Evolutionary conservation across 768 basidiomycete species (phyloP).

Genomic region (Tylopilus subfusipes): DNA sequence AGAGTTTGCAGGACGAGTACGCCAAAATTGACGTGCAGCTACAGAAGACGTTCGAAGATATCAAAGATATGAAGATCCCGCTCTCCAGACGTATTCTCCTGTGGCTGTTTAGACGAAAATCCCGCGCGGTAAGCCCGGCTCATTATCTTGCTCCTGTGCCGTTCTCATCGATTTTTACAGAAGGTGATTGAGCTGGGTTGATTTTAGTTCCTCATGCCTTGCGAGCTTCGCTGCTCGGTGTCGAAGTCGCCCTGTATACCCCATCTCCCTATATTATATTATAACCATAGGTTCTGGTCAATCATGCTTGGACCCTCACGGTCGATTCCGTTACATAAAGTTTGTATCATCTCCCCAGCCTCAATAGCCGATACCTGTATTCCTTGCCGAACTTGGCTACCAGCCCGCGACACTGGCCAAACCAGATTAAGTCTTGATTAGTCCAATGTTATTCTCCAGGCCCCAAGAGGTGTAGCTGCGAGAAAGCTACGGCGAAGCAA

Average conservation of each 20-base stretch:
- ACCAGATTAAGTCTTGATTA: too few relatives aligned
- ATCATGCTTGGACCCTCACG: background rate
- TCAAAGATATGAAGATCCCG: constrained; percentile 18
- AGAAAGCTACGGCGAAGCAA: too few relatives aligned
- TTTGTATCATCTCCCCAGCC: too few relatives aligned
- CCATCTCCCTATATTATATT: background rate
- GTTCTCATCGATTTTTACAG: background rate
- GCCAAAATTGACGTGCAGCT: constrained; percentile 5
- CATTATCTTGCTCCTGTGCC: too few relatives aligned
- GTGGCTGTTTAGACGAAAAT: constrained; percentile 3
- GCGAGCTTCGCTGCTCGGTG: background rate
- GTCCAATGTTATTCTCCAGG: too few relatives aligned
- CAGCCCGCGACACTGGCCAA: too few relatives aligned
- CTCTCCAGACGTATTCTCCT: constrained; percentile 7
- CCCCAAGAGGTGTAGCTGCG: too few relatives aligned
- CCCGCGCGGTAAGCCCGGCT: constrained; percentile 8
- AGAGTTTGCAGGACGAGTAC: constrained; percentile 12
- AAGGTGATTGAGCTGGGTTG: background rate
- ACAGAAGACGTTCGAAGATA: constrained; percentile 21
- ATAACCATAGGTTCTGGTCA: background rate
- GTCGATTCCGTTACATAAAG: background rate
- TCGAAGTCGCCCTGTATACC: background rate
- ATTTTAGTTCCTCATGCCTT: background rate
- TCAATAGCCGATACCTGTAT: too few relatives aligned
- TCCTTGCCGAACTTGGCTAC: too few relatives aligned